These are phyloP conservation scores for Metarhizium anisopliae DNA, from an alignment of 2,329 filamentous ascomycete species.

Conservation along the genomic window DNA sequence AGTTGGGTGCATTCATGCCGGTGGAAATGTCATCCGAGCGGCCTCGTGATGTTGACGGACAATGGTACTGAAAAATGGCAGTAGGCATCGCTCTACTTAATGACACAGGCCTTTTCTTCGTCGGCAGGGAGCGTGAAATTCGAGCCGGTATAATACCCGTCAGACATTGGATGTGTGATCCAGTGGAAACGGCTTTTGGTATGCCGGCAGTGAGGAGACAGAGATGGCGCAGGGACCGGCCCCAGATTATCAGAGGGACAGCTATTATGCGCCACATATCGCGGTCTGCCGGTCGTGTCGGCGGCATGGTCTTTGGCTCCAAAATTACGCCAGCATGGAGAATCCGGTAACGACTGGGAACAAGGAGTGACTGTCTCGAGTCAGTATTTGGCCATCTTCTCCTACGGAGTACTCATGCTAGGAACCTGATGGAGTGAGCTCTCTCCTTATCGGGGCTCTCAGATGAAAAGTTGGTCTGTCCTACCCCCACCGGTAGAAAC, in stretches of 20 bases:
- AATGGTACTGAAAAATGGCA: no score
- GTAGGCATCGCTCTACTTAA: neutral
- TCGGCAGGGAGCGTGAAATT: neutral
- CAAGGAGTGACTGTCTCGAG: neutral
- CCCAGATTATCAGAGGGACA: constrained; percentile 8
- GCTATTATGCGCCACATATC: constrained; percentile 10
- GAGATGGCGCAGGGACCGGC: constrained; percentile 4
- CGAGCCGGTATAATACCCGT: neutral
- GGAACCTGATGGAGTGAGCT: no score
- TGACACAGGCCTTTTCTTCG: neutral
- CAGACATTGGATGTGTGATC: constrained; percentile 3
- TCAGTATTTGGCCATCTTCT: neutral
- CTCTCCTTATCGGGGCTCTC: neutral
- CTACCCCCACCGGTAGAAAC: neutral
- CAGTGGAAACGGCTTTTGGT: constrained; percentile 1
- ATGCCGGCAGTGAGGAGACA: constrained; percentile 1
- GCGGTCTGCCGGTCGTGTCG: neutral
- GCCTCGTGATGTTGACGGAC: no score
- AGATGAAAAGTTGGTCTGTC: neutral
- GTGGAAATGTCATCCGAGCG: neutral
- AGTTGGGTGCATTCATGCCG: no score
- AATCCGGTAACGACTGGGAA: neutral
- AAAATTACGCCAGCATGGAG: neutral
- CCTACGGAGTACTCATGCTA: no score
- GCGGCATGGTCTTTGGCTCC: neutral